phyloP scores from a whole-genome alignment of 148 eudicot species.

The Polygonum maritimum region DNA sequence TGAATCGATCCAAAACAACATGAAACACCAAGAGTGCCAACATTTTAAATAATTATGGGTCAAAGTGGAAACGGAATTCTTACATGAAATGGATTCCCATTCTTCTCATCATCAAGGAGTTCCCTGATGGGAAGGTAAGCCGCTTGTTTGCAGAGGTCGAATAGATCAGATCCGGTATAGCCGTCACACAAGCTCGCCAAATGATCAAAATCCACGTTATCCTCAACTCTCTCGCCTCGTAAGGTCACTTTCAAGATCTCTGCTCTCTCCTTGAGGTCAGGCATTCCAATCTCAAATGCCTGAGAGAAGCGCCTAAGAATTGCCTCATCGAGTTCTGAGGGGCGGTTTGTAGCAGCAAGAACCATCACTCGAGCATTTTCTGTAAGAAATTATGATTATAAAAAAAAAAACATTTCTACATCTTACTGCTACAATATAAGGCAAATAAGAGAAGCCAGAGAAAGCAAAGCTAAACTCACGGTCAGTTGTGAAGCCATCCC shows the following conservation, averaged over 20 bases:
- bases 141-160: conserved; percentile 89
- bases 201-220: conserved; percentile 42
- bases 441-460: background rate
- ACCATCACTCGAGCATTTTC: conserved; percentile 96
- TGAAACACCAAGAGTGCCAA: background rate
- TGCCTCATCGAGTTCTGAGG: conserved; percentile 96
- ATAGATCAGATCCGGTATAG: conserved; percentile 82
- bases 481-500: conserved; percentile 96
- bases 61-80: conserved; percentile 16
- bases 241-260: conserved; percentile 28
- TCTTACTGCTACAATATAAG: background rate
- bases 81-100: conserved; percentile 53
- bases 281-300: conserved; percentile 90
- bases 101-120: conserved; percentile 73
- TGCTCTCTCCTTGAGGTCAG: conserved; percentile 62
- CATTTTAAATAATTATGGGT: background rate
- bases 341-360: conserved; percentile 96
- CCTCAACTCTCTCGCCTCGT: background rate
- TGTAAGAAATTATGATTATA: conserved; percentile 16
- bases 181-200: conserved; percentile 76
- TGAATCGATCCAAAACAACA: background rate
- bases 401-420: background rate
- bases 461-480: conserved; percentile 33
- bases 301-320: conserved; percentile 93
- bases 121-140: conserved; percentile 91